Base-by-base conservation (phyloP, 495 filamentous ascomycete species). In the Aspergillus heteromorphus region DNA sequence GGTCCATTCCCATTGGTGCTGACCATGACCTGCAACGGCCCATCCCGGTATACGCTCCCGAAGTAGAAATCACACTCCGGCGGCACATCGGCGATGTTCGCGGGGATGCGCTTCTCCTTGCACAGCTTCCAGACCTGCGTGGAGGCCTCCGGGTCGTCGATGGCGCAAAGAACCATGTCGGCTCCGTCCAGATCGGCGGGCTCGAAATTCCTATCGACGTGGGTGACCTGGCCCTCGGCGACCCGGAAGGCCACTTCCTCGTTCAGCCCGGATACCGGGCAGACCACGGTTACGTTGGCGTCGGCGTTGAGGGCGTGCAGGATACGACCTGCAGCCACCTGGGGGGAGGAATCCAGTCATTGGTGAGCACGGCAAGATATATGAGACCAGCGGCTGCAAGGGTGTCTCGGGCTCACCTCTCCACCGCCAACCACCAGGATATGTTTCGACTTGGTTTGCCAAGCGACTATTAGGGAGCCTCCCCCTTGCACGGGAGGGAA, bases 21-120 rank as follows among this genome's bases (percentile, higher is more conserved):
- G 45, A 98, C 91, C 93, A 98, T 98, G 57, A 98, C 83, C 77
- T 98, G 93, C 56, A 98, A 69, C 9, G 93, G 95, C 0, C 93
- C 93, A 69, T 97, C 95, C 19, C 93, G 83, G 74, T 98, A 88
- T 25, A 97, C 83, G 69, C 87, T 91, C 43, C 93, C 93, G 69
- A 98, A 98, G 71, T 97, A 98, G 66, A 98, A 98, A 63, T 98
- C 93, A 67, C 93, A 98, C 69, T 97, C 93, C 0, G 91, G 81
- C 0, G 95, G 95, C 1, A 97, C 95, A 70, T 98, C 93, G 54
- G 93, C 93, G 48, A 98, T 95, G 69, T 98, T 98, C 31, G 89
- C 91, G 1, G 91, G 83, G 48, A 97, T 91, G 40, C 84, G 83
- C 40, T 75, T 78, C 65, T 87, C 81, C 62, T 96, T 90, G 76